Evolutionary conservation across 1,284 basidiomycete species (phyloP), one percentile per base, ranked within the genome.

Genomic region (Rhizopogon hawkerae): DNA sequence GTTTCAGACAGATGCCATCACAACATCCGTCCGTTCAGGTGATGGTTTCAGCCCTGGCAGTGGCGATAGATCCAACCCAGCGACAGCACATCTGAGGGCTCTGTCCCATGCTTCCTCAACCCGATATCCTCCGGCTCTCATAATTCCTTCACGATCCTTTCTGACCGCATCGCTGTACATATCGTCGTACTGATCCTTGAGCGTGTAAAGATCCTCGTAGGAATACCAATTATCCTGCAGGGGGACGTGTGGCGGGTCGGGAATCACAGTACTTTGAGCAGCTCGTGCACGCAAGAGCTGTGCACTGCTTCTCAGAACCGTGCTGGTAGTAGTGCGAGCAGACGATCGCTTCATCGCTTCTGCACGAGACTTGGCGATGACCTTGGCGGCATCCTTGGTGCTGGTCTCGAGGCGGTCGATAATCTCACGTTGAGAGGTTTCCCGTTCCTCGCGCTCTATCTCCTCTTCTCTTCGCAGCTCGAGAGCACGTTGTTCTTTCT

Each of bases 61-160:
- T 2, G 77, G 76, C 35, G 60, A 49, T 24, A 88, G 61, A 56
- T 86, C 83, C 48, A 95, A 65, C 1, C 80, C 86, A 49, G 86
- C 85, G 16, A 93, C 84, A 1, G 89, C 87, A 57, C 69, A 78
- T 46, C 85, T 71, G 41, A 95, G 64, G 18, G 90, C 90, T 57
- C 91, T 77, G 58, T 88, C 85, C 92, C 92, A 95, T 45, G 89
- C 89, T 62, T 92, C 82, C 51, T 84, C 77, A 8, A 92, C 71
- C 56, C 75, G 76, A 63, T 89, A 96, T 1, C 91, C 92, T 13
- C 91, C 93, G 7, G 81, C 90, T 38, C 85, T 73, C 78, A 90
- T 87, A 58, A 87, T 83, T 3, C 86, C 85, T 56, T 90, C 85
- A 48, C 77, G 69, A 58, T 92, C 89, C 58, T 78, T 78, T 57